A percentile compares a stretch with the other conserved stretches of the same genome.
phyloP scores from a whole-genome alignment of 352 stramenopile genomes.

The Pythium sp. region DNA sequence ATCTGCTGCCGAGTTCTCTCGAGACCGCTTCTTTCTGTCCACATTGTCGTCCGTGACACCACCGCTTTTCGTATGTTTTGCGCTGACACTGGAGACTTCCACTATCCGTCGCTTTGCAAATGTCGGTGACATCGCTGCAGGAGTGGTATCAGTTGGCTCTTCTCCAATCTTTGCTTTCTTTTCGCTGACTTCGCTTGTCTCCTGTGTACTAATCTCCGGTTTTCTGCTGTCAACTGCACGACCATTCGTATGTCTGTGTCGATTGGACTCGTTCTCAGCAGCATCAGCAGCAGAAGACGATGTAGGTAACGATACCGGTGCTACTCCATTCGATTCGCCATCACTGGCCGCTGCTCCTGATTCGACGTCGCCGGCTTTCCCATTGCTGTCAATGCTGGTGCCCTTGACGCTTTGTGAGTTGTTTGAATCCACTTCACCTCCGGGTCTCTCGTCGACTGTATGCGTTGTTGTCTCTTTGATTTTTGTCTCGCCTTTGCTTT shows the following conservation, averaged over 20 bases:
- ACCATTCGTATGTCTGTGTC: conserved; percentile 11
- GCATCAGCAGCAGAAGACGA: background rate
- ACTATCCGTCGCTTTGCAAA: background rate
- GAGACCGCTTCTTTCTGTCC: conserved; percentile 18
- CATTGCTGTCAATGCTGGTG: conserved; percentile 1
- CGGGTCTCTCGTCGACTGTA: background rate
- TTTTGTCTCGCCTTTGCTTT: conserved; percentile 2
- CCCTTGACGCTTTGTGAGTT: too few species aligned
- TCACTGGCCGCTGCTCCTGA: background rate
- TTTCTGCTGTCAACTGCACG: background rate
- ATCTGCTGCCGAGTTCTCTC: conserved; percentile 11
- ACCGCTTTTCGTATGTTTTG: conserved; percentile 5
- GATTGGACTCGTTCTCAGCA: background rate
- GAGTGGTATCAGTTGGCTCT: background rate
- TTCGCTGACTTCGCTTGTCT: background rate
- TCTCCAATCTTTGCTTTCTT: background rate
- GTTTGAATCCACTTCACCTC: background rate
- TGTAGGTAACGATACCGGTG: background rate
- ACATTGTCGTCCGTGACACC: conserved; percentile 15
- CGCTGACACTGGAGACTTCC: background rate
- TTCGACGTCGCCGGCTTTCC: background rate
- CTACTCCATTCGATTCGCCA: background rate
- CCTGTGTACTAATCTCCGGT: background rate
- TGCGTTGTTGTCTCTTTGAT: background rate
- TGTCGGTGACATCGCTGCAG: background rate